Evolutionary conservation across 2,329 filamentous ascomycete genomes (phyloP), one percentile per base, ranked within the genome.

Genomic region (Penicillium aurantiogriseum): DNA sequence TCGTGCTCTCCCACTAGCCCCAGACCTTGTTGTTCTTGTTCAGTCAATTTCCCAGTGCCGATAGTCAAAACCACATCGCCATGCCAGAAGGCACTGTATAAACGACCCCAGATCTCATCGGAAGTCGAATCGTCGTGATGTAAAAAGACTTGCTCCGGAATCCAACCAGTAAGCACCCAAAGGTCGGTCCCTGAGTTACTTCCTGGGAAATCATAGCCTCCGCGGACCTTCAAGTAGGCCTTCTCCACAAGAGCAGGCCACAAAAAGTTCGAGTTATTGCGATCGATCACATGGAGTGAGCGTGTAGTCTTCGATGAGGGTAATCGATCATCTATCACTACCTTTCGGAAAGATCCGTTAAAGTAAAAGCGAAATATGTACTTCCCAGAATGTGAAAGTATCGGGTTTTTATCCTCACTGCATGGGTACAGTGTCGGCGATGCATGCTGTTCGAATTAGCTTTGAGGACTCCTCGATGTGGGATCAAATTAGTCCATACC

Each of bases 171-270:
- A 54, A 99, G 76, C 1, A 95, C 88, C 85, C 91, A 96, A 4
- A 99, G 77, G 74, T 99, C 94, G 2, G 93, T 97, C 11, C 91
- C 92, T 0, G 93, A 97, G 72, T 97, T 97, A 69, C 94, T 97
- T 8, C 94, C 94, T 0, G 94, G 93, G 64, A 99, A 99, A 69
- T 99, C 92, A 72, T 99, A 99, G 35, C 94, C 94, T 29, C 94
- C 94, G 55, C 93, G 85, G 11, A 97, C 86, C 77, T 97, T 99
- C 1, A 99, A 80, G 66, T 99, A 99, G 0, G 94, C 94, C 71
- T 99, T 99, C 72, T 99, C 94, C 17, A 97, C 79, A 5, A 99
- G 80, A 2, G 93, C 92, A 6, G 94, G 94, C 92, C 93, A 97
- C 15, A 97, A 77, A 15, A 95, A 80, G n/a, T 78, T 81, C 4